Evolutionary conservation across 352 stramenopile species (phyloP).

Genomic region (Globisporangium nodosum): DNA sequence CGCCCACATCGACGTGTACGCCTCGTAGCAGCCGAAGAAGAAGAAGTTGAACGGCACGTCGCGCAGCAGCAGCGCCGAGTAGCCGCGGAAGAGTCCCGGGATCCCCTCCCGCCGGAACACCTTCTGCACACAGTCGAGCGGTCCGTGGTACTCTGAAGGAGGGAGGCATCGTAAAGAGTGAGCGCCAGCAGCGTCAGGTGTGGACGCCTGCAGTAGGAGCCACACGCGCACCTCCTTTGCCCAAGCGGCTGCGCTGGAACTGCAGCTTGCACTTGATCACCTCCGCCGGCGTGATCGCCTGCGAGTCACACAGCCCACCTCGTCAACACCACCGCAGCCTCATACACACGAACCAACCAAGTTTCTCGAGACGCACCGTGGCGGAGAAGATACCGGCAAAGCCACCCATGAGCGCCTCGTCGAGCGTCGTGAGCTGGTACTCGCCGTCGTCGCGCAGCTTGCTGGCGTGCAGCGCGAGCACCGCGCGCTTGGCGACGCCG

Average conservation of each 20-base stretch:
- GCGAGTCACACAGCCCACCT: slow-evolving; percentile 5
- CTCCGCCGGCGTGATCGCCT: slow-evolving; percentile 82
- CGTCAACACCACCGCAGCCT: neutral
- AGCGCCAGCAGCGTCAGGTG: neutral
- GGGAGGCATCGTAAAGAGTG: neutral
- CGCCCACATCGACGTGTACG: slow-evolving; percentile 50
- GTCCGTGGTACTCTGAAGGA: slow-evolving; percentile 47
- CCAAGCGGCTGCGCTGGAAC: slow-evolving; percentile 61
- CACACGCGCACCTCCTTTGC: slow-evolving; percentile 41
- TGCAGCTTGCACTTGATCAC: slow-evolving; percentile 86
- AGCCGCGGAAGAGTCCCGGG: slow-evolving; percentile 68
- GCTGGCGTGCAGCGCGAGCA: slow-evolving; percentile 51
- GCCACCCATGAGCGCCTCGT: slow-evolving; percentile 80
- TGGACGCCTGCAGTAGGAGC: neutral
- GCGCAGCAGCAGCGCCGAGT: slow-evolving; percentile 74
- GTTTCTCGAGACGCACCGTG: slow-evolving; percentile 29
- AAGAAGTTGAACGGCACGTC: slow-evolving; percentile 90
- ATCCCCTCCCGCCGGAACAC: slow-evolving; percentile 59
- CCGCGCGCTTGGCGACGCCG: slow-evolving; percentile 62
- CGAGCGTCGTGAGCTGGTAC: slow-evolving; percentile 65
- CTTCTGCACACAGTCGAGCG: slow-evolving; percentile 61
- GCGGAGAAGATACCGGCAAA: slow-evolving; percentile 81
- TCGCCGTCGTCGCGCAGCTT: slow-evolving; percentile 31
- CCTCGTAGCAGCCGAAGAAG: slow-evolving; percentile 86
- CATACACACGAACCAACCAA: neutral